Conservation (phyloP, 148 eudicot species). For the Rhododendron vialii region DNA sequence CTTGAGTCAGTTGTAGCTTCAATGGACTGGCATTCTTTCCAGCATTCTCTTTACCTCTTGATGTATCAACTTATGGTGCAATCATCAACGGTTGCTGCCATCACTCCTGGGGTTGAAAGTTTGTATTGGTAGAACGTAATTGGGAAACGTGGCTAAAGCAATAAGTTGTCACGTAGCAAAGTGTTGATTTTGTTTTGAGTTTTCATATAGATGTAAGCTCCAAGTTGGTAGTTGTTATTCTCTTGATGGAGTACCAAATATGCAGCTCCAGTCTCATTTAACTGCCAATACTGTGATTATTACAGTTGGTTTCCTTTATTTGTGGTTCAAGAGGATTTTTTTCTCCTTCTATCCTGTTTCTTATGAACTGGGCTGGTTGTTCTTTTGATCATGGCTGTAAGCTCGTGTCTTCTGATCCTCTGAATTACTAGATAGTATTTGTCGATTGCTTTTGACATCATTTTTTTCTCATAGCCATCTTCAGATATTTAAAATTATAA, state of each 20-base stretch:
- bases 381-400: background rate
- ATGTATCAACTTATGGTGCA: background rate
- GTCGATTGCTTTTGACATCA: background rate
- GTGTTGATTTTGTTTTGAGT: background rate
- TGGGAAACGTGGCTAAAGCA: background rate
- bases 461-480: background rate
- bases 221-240: background rate
- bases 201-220: background rate
- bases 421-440: background rate
- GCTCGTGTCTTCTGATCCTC: background rate
- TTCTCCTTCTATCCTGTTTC: background rate
- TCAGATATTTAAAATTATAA: background rate
- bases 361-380: background rate
- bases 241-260: background rate
- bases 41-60: background rate
- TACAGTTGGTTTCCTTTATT: background rate
- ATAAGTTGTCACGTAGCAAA: background rate
- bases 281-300: background rate
- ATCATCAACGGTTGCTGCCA: background rate
- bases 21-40: too few relatives aligned
- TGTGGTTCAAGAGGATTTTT: constrained; percentile 4
- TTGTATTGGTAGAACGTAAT: background rate
- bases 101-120: background rate
- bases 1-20: background rate
- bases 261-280: background rate